Conservation (phyloP, 2,329 filamentous ascomycete species). For the Trichoderma endophyticum region DNA sequence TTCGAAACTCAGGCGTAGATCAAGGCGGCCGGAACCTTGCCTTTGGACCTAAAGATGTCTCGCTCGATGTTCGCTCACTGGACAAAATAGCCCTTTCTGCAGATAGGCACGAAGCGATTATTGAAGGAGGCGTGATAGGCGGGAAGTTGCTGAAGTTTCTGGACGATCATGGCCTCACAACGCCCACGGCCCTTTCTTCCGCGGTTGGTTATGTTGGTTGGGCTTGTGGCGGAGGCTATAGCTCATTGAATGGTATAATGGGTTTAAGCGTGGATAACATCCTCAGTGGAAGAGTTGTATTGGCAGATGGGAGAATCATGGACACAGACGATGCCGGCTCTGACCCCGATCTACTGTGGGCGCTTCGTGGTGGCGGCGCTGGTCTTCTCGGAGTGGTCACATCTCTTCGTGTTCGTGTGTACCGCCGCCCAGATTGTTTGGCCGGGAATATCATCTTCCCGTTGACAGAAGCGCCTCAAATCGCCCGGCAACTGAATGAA, state of each 20-base stretch:
- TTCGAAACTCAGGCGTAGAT: conserved; percentile 19
- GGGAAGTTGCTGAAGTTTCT: conserved; percentile 13
- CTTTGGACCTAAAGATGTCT: conserved; percentile 13
- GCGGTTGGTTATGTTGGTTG: conserved; percentile 35
- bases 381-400: conserved; percentile 28
- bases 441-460: conserved; percentile 5
- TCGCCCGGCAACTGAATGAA: not conserved
- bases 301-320: conserved; percentile 27
- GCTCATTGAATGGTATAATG: conserved; percentile 26
- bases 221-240: conserved; percentile 37
- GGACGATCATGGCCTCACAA: conserved; percentile 14
- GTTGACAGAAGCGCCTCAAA: not conserved
- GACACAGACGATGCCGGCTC: conserved; percentile 22
- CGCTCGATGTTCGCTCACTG: conserved; percentile 18
- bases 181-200: conserved; percentile 13
- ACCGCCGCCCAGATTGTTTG: conserved; percentile 15
- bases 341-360: conserved; percentile 27
- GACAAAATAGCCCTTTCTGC: conserved; percentile 4
- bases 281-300: conserved; percentile 30
- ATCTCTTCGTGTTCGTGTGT: conserved; percentile 28
- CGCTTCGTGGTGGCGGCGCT: conserved; percentile 28
- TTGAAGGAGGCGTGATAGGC: conserved; percentile 17
- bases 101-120: not conserved
- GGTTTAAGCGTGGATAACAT: conserved; percentile 40
- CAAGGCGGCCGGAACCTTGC: conserved; percentile 18